These are phyloP conservation scores for Debaryomycetaceae sp. DNA, from an alignment of 1,139 yeast genomes.

Conservation along the genomic window DNA sequence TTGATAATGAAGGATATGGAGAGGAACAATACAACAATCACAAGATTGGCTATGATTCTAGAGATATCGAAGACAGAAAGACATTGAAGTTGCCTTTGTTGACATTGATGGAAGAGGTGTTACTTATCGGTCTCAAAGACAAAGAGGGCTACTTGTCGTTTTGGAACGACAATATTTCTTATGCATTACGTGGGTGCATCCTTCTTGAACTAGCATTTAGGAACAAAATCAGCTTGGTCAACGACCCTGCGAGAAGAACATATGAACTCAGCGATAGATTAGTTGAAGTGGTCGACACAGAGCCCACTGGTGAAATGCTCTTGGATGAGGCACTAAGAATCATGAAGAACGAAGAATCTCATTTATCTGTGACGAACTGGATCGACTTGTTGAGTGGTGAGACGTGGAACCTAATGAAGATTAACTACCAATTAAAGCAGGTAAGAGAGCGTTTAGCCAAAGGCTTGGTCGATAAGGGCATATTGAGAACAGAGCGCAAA, in stretches of 20 bases:
- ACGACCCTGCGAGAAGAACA: slow-evolving; percentile 91
- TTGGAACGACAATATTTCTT: slow-evolving; percentile 97
- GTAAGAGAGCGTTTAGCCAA: slow-evolving; percentile 95
- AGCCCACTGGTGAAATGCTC: slow-evolving; percentile 91
- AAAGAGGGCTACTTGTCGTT: slow-evolving; percentile 93
- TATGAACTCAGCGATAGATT: slow-evolving; percentile 84
- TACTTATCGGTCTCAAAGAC: slow-evolving; percentile 89
- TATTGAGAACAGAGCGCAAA: slow-evolving; percentile 90
- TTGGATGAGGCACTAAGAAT: slow-evolving; percentile 89
- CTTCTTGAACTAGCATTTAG: slow-evolving; percentile 88
- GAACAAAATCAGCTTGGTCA: slow-evolving; percentile 81
- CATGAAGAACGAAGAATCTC: slow-evolving; percentile 81
- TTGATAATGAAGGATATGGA: slow-evolving; percentile 18
- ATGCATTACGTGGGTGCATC: slow-evolving; percentile 93
- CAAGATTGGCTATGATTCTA: slow-evolving; percentile 81
- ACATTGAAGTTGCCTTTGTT: slow-evolving; percentile 61
- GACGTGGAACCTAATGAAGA: slow-evolving; percentile 95
- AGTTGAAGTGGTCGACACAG: slow-evolving; percentile 80
- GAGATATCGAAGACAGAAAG: slow-evolving; percentile 51
- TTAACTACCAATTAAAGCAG: slow-evolving; percentile 91
- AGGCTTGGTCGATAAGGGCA: slow-evolving; percentile 97
- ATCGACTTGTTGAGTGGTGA: slow-evolving; percentile 92
- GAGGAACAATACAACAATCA: slow-evolving; percentile 27
- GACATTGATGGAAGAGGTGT: slow-evolving; percentile 94
- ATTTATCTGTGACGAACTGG: slow-evolving; percentile 86